Conservation (phyloP, 257 asterid species). For the Catharanthus roseus region DNA sequence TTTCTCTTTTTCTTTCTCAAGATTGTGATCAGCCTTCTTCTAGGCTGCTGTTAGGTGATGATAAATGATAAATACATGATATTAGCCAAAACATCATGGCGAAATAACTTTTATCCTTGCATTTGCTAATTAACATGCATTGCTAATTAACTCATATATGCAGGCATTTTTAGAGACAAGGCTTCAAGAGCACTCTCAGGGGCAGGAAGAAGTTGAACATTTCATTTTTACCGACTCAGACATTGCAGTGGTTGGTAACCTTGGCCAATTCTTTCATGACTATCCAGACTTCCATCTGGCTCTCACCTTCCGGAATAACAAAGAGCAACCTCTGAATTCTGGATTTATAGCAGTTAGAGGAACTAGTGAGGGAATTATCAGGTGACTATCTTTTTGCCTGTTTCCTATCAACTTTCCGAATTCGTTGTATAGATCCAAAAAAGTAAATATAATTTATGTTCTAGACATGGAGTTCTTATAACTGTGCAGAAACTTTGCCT, state of each 20-base stretch:
- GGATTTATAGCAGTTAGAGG: constrained; percentile 96
- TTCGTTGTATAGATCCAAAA: neutral
- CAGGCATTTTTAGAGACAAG: constrained; percentile 65
- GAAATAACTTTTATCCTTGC: neutral
- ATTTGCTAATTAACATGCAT: neutral
- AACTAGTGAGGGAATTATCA: constrained; percentile 60
- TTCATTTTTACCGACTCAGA: constrained; percentile 91
- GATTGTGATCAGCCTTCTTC: neutral
- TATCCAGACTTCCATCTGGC: constrained; percentile 72
- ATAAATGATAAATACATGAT: neutral
- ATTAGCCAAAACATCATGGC: neutral
- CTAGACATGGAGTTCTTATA: neutral
- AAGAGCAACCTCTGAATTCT: constrained; percentile 87
- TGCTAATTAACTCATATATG: constrained; percentile 19
- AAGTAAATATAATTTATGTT: neutral
- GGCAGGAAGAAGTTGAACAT: constrained; percentile 47
- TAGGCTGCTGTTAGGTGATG: neutral
- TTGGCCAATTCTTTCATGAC: constrained; percentile 53
- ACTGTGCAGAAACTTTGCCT: neutral
- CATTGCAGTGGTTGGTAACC: constrained; percentile 72
- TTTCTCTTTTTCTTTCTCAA: neutral
- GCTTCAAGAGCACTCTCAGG: constrained; percentile 44
- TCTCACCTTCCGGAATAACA: constrained; percentile 94
- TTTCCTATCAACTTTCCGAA: neutral
- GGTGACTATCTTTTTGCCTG: constrained; percentile 41